Evolutionary conservation across 371 early-diverging fungal species (phyloP).

Genomic region (Blakeslea trispora): DNA sequence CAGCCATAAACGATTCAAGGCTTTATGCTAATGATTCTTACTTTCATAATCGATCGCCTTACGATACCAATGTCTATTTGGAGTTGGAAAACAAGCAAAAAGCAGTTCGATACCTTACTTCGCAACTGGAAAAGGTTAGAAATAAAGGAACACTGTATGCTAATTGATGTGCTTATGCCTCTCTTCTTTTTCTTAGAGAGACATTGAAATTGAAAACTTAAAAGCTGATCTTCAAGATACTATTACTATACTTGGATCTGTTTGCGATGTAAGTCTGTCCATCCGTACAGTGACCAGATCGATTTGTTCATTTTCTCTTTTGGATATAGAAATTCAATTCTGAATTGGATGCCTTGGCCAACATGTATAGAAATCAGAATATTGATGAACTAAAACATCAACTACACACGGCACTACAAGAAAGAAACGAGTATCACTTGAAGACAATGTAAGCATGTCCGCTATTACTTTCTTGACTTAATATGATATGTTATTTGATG

Average conservation of each 20-base stretch:
- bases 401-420: conserved; percentile 30
- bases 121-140: conserved; percentile 17
- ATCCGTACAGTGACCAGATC: neutral
- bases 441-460: conserved; percentile 31
- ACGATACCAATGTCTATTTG: conserved; percentile 3
- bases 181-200: conserved; percentile 5
- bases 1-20: neutral
- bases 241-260: conserved; percentile 20
- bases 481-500: neutral
- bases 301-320: neutral
- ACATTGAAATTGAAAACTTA: conserved; percentile 20
- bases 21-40: conserved; percentile 1
- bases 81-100: conserved; percentile 18
- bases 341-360: conserved; percentile 16
- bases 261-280: conserved; percentile 22
- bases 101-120: conserved; percentile 12
- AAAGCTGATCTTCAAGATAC: conserved; percentile 25
- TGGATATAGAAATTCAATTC: conserved; percentile 23
- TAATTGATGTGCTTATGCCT: neutral
- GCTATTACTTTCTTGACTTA: neutral
- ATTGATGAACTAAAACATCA: conserved; percentile 25
- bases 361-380: conserved; percentile 11
- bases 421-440: conserved; percentile 44
- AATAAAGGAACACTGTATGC: neutral
- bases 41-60: neutral